Evolutionary conservation across 257 asterid species (phyloP), one percentile per base, ranked within the genome.

Genomic region (Solanum paucissectum): DNA sequence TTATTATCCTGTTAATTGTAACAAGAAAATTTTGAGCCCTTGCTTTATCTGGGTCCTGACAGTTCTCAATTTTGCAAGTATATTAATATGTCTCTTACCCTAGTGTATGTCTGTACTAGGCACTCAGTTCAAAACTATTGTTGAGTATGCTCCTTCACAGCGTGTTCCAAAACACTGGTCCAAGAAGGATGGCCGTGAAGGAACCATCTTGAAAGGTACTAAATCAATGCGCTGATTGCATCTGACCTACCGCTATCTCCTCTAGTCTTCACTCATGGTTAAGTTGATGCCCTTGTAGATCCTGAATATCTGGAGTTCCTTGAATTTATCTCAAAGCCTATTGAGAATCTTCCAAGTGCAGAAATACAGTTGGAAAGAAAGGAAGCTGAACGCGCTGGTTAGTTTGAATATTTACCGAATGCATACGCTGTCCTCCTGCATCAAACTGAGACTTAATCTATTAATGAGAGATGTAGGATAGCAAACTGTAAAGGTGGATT

Each of bases 271-370:
- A 82, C 89, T 86, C 86, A 62, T 89, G 84, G 77, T 88, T 92
- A 86, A 92, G 69, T 90, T 89, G 88, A 88, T 72, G 82, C 87
- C 89, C 86, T n/a, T 96, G 95, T 91, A 97, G 99, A 97, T 96
- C 96, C 98, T 90, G 99, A 97, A 91, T 97, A 96, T 93, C 84
- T 95, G 96, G 99, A 97, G 98, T 97, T 97, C 94, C 98, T 97
- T 93, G 98, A 96, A 92, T 89, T 91, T 92, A 89, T 97, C 85
- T 92, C 98, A 58, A 97, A 95, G 93, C 99, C 99, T 13, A 91
- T 95, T 64, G 98, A 96, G 95, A 93, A 94, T 93, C 99, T 97
- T 87, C 99, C 99, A 9, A 97, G 99, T 92, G 99, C 99, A 89
- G 99, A 97, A 94, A 94, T 96, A 90, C 99, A 97, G 83, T 91